phyloP scores from a whole-genome alignment of 75 land plant species.

The Sequoiadendron giganteum region DNA sequence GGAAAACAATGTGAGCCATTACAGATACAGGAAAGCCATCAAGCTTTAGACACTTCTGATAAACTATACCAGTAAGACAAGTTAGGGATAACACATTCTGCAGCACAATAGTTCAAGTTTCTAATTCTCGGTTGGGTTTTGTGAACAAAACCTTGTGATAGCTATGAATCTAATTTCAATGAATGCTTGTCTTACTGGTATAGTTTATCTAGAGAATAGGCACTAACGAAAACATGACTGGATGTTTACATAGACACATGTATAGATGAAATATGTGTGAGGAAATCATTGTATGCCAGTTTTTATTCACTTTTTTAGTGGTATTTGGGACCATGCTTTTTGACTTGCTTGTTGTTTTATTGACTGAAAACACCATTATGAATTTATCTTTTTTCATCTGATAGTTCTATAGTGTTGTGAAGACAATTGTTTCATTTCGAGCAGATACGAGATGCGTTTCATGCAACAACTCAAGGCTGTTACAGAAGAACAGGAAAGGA shows the following conservation, averaged over 20 bases:
- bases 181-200: not conserved
- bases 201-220: not conserved
- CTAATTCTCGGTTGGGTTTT: not conserved
- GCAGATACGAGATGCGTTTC: conserved; percentile 56
- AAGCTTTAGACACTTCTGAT: not conserved
- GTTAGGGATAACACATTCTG: not conserved
- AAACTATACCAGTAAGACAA: too few species aligned
- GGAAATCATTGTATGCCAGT: not conserved
- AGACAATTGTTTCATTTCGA: not conserved
- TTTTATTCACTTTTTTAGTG: not conserved
- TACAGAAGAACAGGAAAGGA: conserved; percentile 20
- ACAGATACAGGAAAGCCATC: not conserved
- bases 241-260: not conserved
- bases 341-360: not conserved
- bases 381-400: not conserved
- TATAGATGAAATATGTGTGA: not conserved
- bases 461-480: conserved; percentile 44
- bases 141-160: not conserved
- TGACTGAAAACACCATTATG: not conserved
- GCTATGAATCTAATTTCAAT: not conserved
- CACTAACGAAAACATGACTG: not conserved
- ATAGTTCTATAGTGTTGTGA: not conserved
- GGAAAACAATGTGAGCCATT: not conserved
- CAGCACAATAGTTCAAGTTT: not conserved
- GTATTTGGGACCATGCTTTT: not conserved